Base-by-base conservation (phyloP, 2,329 filamentous ascomycete genomes). In the Alternaria infectoria region DNA sequence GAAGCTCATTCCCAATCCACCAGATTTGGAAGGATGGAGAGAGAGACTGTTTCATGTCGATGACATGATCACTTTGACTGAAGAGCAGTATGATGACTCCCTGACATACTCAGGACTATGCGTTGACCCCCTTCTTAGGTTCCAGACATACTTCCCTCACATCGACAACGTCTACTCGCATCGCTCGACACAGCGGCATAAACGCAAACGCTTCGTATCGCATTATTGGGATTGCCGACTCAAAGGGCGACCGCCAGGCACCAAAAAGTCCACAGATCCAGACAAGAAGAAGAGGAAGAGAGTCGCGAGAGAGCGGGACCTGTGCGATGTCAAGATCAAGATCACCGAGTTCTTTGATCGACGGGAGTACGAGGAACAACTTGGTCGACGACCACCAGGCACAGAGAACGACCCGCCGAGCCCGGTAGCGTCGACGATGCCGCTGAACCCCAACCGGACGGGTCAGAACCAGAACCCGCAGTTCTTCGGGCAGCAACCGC, bases 261-360 rank as follows among this genome's bases (percentile, higher is more conserved):
- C 91, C 5, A 90, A 90, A 62, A 93, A 94, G 77, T 92, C 90
- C 1, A 88, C 91, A 50, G 91, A 94, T 71, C 91, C 92, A 0
- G 89, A 88, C 76, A 93, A 93, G 83, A 93, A 93, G 84, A 93
- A 93, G 79, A 86, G 92, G 40, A 93, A 93, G 80, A 88, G 92
- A 25, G 88, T 86, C 36, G 90, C 90, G n/a, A 85, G 92, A 45
- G 89, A 92, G 77, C 85, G 90, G 12, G 90, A 93, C 80, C 84
- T 93, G n/a, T 95, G 92, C 77, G 91, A 94, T 77, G 91, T 94
- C 67, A 94, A 94, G 81, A 93, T 94, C 77, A 94, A 93, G 78
- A 92, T 94, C 63, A 93, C 91, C 3, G 91, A 94, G 78, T 92
- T 92, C 80, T 90, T 91, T 57, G 87, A 90, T 10, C 87, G 86